phyloP scores from a whole-genome alignment of 2,329 filamentous ascomycete genomes.

The Talaromyces sp. region DNA sequence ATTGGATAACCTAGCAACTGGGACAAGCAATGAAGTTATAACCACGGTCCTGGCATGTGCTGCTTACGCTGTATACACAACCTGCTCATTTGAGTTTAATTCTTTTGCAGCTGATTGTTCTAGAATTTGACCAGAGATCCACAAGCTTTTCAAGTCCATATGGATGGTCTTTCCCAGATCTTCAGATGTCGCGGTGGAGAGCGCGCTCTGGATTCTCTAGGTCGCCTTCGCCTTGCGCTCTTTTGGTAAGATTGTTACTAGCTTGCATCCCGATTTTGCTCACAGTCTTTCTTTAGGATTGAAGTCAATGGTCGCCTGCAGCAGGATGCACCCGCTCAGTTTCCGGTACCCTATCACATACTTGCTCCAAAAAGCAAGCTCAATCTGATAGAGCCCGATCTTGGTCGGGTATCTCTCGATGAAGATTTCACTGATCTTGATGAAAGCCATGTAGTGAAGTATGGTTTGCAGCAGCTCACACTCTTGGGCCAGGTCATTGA shows the following conservation, averaged over 20 bases:
- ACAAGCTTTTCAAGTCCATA: background rate
- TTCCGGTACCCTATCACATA: background rate
- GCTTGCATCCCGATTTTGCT: background rate
- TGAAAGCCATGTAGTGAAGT: background rate
- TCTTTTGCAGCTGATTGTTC: background rate
- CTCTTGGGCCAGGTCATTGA: background rate
- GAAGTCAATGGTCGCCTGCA: background rate
- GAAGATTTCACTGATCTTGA: background rate
- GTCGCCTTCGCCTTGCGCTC: background rate
- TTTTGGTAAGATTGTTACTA: background rate
- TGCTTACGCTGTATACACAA: background rate
- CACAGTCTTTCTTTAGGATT: background rate
- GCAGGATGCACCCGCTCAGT: background rate
- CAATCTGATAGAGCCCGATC: background rate
- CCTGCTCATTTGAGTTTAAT: background rate
- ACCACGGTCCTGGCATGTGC: background rate
- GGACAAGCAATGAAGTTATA: background rate
- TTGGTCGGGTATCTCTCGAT: background rate
- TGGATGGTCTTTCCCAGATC: slow-evolving; percentile 1
- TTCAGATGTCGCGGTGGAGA: background rate
- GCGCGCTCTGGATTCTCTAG: background rate
- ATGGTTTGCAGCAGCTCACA: background rate
- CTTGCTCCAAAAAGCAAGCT: background rate
- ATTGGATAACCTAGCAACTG: background rate
- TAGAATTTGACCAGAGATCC: background rate